These are phyloP conservation scores for Artemisia tridentata DNA, from an alignment of 129 eudicot genomes.

Conservation along the genomic window DNA sequence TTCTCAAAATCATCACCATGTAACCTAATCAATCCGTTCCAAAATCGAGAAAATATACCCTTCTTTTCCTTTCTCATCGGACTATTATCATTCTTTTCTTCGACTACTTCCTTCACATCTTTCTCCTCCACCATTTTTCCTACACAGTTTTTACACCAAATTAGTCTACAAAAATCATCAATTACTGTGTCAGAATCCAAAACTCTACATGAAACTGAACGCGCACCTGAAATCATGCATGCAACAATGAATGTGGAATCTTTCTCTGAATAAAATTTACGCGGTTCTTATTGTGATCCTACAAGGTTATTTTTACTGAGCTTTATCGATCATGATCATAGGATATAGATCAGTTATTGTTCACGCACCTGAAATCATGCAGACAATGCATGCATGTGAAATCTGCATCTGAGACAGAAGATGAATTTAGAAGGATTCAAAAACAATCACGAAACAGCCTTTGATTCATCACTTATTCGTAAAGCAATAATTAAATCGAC, in stretches of 20 bases:
- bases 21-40: slow-evolving; percentile 59
- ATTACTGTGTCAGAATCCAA: neutral
- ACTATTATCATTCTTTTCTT: slow-evolving; percentile 31
- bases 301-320: too few relatives aligned
- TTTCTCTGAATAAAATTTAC: neutral
- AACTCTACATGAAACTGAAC: slow-evolving; percentile 11
- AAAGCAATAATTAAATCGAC: too few relatives aligned
- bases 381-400: neutral
- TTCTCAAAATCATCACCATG: slow-evolving; percentile 73
- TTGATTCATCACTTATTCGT: too few relatives aligned
- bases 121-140: slow-evolving; percentile 36
- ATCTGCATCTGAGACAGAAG: neutral
- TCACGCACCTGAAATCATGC: slow-evolving; percentile 1
- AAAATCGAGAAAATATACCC: slow-evolving; percentile 65
- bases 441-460: neutral
- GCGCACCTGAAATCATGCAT: slow-evolving; percentile 22
- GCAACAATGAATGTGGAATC: slow-evolving; percentile 1
- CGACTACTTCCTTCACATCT: slow-evolving; percentile 28
- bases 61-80: slow-evolving; percentile 55
- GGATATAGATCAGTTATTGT: slow-evolving; percentile 1
- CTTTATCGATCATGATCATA: neutral
- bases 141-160: slow-evolving; percentile 6
- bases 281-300: too few relatives aligned
- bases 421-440: neutral
- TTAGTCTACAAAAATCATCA: slow-evolving; percentile 10